phyloP scores from a whole-genome alignment of 2,329 filamentous ascomycete genomes.

The Ophiostoma triangulosporum region DNA sequence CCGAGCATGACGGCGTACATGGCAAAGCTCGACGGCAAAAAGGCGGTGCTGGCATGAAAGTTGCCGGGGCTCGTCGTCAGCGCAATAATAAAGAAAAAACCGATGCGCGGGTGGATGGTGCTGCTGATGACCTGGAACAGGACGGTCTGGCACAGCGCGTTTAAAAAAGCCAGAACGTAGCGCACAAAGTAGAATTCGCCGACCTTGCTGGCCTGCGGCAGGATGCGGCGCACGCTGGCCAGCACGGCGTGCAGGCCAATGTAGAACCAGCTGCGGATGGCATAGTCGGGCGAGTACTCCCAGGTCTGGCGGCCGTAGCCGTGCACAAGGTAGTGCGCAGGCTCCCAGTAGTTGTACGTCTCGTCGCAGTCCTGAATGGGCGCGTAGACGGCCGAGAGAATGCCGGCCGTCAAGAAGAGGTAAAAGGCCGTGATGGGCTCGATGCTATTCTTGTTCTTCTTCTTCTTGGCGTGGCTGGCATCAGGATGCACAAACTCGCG shows the following conservation, averaged over 20 bases:
- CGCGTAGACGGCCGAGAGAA: constrained; percentile 65
- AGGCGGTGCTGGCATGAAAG: constrained; percentile 80
- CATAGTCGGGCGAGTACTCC: constrained; percentile 94
- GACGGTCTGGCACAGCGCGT: constrained; percentile 69
- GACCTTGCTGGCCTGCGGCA: constrained; percentile 48
- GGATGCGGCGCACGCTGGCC: constrained; percentile 51
- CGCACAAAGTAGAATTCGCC: constrained; percentile 83
- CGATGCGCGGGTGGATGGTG: constrained; percentile 69
- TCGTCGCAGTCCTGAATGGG: constrained; percentile 98
- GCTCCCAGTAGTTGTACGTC: constrained; percentile 99
- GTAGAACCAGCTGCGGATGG: constrained; percentile 93
- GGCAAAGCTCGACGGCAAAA: constrained; percentile 85
- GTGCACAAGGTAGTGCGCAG: constrained; percentile 84
- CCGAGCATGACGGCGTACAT: constrained; percentile 91
- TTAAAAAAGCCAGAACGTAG: constrained; percentile 57
- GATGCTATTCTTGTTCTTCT: constrained; percentile 32
- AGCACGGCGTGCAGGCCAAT: constrained; percentile 63
- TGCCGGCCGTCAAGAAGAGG: constrained; percentile 59
- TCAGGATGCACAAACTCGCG: constrained; percentile 33
- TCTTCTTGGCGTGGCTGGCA: constrained; percentile 38
- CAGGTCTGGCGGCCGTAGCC: constrained; percentile 92
- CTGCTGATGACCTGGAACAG: constrained; percentile 66
- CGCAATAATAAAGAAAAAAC: constrained; percentile 68
- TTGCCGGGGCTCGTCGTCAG: constrained; percentile 75
- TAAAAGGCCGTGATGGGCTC: constrained; percentile 68